Evolutionary conservation across 108 stramenopile species (phyloP), one percentile per base, ranked within the genome.

Genomic region (Parmales sp.): DNA sequence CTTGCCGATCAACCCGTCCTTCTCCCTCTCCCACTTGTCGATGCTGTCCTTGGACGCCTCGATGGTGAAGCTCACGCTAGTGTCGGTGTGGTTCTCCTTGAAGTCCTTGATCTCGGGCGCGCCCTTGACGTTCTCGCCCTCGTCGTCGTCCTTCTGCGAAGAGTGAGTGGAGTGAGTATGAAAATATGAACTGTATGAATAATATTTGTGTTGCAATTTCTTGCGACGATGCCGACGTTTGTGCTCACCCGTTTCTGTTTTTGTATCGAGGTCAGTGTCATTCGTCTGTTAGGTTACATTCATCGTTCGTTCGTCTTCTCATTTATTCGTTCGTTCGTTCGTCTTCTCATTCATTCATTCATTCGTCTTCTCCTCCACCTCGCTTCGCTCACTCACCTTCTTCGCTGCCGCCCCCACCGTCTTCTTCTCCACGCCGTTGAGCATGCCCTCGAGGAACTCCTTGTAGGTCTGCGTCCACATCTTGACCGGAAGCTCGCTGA

Each of bases 381-480:
- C 36, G 4, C 11, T 60, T 28, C 3, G 13, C 29, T 26, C 20
- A 18, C 68, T 74, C 37, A 78, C 79, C 46, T 63, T 54, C 63
- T 86, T 83, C 39, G 80, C 77, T 1, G 80, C 66, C n/a, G 65
- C 77, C 34, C 34, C 37, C n/a, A 68, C 20, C 5, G 46, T 51
- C 20, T 37, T 39, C 36, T 51, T 20, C 25, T 63, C 69, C 7
- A 75, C 80, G 41, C 78, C 76, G 63, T 73, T 64, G 23, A 82
- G 39, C 78, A 88, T 78, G 34, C 65, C 79, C 64, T 93, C 90
- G 41, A 93, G 77, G 60, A 82, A 78, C 8, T 78, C 71, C 79
- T 99, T 99, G 90, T 96, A 98, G 75, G 95, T 86, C 68, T 97
- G 94, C 0, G 97, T 99, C 96, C 95, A 98, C 46, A 71, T 88